These are phyloP conservation scores for Aspergillus tubingensis DNA, from an alignment of 2,329 filamentous ascomycete genomes.

Conservation along the genomic window DNA sequence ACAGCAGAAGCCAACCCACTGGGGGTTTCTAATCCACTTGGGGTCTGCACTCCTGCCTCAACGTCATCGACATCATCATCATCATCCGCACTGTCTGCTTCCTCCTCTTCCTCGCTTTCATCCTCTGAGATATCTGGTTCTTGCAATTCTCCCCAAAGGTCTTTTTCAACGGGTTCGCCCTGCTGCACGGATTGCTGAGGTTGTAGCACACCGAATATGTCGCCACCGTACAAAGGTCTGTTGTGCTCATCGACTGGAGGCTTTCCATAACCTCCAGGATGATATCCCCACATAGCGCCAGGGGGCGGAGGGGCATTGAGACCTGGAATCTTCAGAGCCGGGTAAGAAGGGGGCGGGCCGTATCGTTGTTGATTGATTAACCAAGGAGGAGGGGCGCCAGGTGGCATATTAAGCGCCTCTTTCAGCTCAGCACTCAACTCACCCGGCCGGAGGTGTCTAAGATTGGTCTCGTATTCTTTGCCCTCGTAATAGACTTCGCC, in stretches of 20 bases:
- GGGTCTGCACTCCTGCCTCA: conserved; percentile 62
- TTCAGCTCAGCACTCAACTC: conserved; percentile 86
- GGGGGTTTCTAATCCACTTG: conserved; percentile 76
- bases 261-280: conserved; percentile 93
- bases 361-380: conserved; percentile 94
- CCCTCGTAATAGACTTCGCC: conserved; percentile 99
- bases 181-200: conserved; percentile 62
- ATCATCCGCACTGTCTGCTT: conserved; percentile 60
- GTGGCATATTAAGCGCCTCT: conserved; percentile 90
- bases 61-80: conserved; percentile 55
- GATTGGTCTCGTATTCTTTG: conserved; percentile 95
- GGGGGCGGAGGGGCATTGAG: conserved; percentile 90
- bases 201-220: conserved; percentile 81
- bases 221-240: conserved; percentile 85
- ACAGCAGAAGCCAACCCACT: conserved; percentile 78
- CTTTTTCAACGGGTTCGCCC: conserved; percentile 81
- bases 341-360: conserved; percentile 91
- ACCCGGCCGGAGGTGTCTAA: conserved; percentile 84
- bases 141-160: conserved; percentile 89
- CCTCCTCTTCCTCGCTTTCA: conserved; percentile 69
- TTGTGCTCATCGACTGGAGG: conserved; percentile 94
- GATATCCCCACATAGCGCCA: conserved; percentile 91
- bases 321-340: conserved; percentile 90
- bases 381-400: conserved; percentile 92
- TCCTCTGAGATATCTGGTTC: conserved; percentile 72